Conservation (phyloP, 352 stramenopile genomes). For the Phytophthora pluvialis region DNA sequence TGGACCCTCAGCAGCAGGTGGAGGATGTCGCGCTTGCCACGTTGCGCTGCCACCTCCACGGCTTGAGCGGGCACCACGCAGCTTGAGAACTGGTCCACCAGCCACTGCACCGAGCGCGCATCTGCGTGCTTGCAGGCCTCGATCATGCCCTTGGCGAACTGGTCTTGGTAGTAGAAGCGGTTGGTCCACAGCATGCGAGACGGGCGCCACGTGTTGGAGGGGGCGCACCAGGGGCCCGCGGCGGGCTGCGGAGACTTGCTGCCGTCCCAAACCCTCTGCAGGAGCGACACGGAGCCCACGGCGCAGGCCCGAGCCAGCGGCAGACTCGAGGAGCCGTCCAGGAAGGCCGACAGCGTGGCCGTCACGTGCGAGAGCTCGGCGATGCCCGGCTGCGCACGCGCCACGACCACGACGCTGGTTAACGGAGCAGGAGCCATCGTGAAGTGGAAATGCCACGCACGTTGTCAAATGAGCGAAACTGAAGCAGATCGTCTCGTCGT, state of each 20-base stretch:
- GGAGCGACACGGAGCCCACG: conserved; percentile 20
- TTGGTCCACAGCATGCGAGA: conserved; percentile 35
- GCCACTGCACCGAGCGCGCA: conserved; percentile 23
- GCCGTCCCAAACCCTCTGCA: conserved; percentile 22
- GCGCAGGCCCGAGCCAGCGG: conserved; percentile 29
- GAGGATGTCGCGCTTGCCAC: conserved; percentile 22
- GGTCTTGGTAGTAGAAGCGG: conserved; percentile 33
- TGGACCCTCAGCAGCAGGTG: conserved; percentile 26
- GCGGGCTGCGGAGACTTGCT: conserved; percentile 24
- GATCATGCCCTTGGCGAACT: conserved; percentile 26
- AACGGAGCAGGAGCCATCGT: conserved; percentile 22
- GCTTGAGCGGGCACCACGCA: conserved; percentile 25
- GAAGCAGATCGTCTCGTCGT: conserved; percentile 30
- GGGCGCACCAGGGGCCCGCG: conserved; percentile 18
- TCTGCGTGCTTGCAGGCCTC: conserved; percentile 27
- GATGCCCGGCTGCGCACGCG: conserved; percentile 23
- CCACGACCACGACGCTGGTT: conserved; percentile 26
- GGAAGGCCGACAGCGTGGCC: conserved; percentile 18
- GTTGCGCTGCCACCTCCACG: conserved; percentile 23
- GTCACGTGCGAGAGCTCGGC: conserved; percentile 33
- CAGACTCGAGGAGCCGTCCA: conserved; percentile 30
- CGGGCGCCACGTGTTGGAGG: conserved; percentile 24
- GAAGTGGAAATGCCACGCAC: conserved; percentile 21
- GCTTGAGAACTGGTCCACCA: conserved; percentile 22
- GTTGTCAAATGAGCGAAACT: conserved; percentile 31